These are phyloP conservation scores for Chionographis japonica DNA, from an alignment of 106 monocot genomes.

Conservation along the genomic window DNA sequence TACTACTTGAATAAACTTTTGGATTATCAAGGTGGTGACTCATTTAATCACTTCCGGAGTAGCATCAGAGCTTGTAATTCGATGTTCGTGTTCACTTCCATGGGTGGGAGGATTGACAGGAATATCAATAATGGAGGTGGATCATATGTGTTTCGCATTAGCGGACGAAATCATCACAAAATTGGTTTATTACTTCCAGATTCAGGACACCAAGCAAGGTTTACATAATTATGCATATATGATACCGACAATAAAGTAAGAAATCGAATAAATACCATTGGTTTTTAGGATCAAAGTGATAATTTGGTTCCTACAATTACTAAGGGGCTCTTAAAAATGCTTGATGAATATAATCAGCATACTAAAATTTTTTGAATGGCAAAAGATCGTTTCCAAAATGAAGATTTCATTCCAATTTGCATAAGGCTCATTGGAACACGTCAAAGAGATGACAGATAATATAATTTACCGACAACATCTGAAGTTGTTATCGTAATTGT, in stretches of 20 bases:
- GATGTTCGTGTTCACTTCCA: conserved; percentile 14
- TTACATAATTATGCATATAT: conserved; percentile 23
- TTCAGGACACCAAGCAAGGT: not conserved
- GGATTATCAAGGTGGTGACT: not conserved
- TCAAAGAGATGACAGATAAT: not conserved
- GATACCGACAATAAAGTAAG: conserved; percentile 16
- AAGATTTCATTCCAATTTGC: not conserved
- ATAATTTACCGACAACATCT: not conserved
- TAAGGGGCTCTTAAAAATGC: not conserved
- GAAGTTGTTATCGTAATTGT: conserved; percentile 7
- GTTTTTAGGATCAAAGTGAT: not conserved
- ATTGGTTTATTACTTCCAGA: conserved; percentile 16
- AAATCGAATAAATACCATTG: conserved; percentile 8
- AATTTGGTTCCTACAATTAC: not conserved
- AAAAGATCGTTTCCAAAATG: not conserved
- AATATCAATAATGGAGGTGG: conserved; percentile 7
- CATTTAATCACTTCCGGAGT: not conserved
- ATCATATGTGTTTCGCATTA: conserved; percentile 8
- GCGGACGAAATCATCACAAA: conserved; percentile 5
- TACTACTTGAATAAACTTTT: not conserved
- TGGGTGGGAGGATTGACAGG: conserved; percentile 20
- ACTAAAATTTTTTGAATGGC: conserved; percentile 7
- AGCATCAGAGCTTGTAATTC: conserved; percentile 8
- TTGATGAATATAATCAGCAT: conserved; percentile 7
- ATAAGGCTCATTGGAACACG: not conserved